Evolutionary conservation across 225 moss, liverwort and hornwort species (phyloP), one percentile per base, ranked within the genome.

Genomic region (Neckera pumila): DNA sequence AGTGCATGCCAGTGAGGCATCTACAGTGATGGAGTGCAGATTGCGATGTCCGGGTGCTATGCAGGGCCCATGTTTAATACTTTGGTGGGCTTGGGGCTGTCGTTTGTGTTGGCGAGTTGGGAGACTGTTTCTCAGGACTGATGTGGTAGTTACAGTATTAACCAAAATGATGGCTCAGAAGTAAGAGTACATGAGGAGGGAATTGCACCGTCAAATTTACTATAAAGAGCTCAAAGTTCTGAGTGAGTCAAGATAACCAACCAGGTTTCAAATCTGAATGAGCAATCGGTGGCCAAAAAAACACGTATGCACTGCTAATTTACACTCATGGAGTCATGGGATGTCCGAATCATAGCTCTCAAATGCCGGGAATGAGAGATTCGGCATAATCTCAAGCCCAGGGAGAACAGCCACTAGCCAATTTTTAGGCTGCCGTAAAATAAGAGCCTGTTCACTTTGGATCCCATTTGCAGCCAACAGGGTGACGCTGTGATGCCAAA

Each of bases 1-100:
- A 61, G 27, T 61, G 61, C 61, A 61, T 61, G 61, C 27, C 7
- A 61, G 3, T 61, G 61, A 13, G 28, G 61, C 61, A 27, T 61
- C 27, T 27, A 13, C 28, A 28, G 90, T 30, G 93, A 95, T 61
- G 88, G 93, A 16, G 93, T 95, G 34, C 97, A 98, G 74, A 98
- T 97, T 67, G 95, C 96, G 3, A 97, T 98, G 66, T 97, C 93
- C 2, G 96, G 96, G 27, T 98, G 96, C 90, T 95, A 95, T 61
- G 96, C 96, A 0, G 95, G 95, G 51, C 95, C 97, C 10, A 95
- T 98, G 95, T 96, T 98, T 85, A 98, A 95, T 74, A 96, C 94
- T 34, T 90, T 98, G 53, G 91, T 95, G 6, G 97, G 96, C 18
- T 86, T 96, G 65, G 96, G 96, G 33, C 75, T 96, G 30, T 98